Conservation (phyloP, 2,329 filamentous ascomycete genomes). For the Scytalidium lignicola region DNA sequence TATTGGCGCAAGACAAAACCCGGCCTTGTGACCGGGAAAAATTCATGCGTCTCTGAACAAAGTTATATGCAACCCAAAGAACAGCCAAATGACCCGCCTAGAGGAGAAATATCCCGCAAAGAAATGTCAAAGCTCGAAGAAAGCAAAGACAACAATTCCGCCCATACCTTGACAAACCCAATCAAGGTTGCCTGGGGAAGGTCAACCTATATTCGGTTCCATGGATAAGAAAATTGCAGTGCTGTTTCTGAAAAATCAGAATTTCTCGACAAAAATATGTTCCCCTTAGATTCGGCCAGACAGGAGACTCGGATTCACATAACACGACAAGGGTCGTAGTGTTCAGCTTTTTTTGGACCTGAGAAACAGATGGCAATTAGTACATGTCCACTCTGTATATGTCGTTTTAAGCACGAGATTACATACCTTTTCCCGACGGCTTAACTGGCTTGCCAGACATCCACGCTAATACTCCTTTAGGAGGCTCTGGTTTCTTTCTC, state of each 20-base stretch:
- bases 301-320: constrained; percentile 14
- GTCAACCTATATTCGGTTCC: background rate
- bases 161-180: constrained; percentile 16
- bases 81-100: constrained; percentile 4
- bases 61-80: constrained; percentile 20
- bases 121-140: constrained; percentile 6
- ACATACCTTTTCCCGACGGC: constrained; percentile 24
- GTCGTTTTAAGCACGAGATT: background rate
- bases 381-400: constrained; percentile 3
- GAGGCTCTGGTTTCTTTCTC: constrained; percentile 10
- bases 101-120: constrained; percentile 20
- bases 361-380: background rate
- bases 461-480: constrained; percentile 20
- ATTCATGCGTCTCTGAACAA: constrained; percentile 35
- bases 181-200: background rate
- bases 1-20: constrained; percentile 22
- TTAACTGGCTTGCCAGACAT: constrained; percentile 21
- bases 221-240: constrained; percentile 22
- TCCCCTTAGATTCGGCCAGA: constrained; percentile 3
- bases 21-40: constrained; percentile 33
- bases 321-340: constrained; percentile 12
- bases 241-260: constrained; percentile 32
- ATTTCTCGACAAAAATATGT: constrained; percentile 31
- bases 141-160: constrained; percentile 11
- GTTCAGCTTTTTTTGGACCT: constrained; percentile 26